A percentile compares a stretch with the other conserved stretches of the same genome.
These are phyloP conservation scores for Turnera subulata DNA, from an alignment of 345 rosid genomes.

Conservation along the genomic window DNA sequence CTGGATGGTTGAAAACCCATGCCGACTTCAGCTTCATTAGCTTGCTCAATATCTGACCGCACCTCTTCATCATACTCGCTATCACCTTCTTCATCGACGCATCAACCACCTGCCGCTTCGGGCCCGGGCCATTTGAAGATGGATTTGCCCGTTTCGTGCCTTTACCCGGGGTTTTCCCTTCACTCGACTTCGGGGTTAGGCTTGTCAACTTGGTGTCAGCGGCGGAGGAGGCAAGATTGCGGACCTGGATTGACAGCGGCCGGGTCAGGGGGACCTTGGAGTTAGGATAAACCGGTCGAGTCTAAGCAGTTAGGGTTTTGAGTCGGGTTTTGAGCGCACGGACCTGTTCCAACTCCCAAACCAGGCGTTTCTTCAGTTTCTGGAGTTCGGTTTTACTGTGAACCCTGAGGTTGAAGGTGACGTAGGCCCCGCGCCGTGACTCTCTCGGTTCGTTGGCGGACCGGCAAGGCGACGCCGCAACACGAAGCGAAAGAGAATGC, in stretches of 20 bases:
- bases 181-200: background rate
- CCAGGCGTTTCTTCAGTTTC: slow-evolving; percentile 35
- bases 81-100: background rate
- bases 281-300: slow-evolving; percentile 16
- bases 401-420: slow-evolving; percentile 23
- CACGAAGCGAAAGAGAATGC: too few species aligned
- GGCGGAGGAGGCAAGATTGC: background rate
- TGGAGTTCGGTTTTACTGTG: slow-evolving; percentile 28
- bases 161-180: slow-evolving; percentile 15
- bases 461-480: too few species aligned
- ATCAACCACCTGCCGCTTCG: slow-evolving; percentile 12
- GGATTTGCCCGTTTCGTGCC: slow-evolving; percentile 27
- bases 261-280: slow-evolving; percentile 8
- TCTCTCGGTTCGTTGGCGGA: background rate
- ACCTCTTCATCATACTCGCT: slow-evolving; percentile 27
- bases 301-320: slow-evolving; percentile 10
- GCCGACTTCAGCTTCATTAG: background rate
- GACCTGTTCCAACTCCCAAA: slow-evolving; percentile 39
- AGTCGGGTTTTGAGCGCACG: slow-evolving; percentile 29
- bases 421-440: slow-evolving; percentile 12
- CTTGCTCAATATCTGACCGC: slow-evolving; percentile 35
- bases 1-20: background rate
- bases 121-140: slow-evolving; percentile 2
- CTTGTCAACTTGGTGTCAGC: slow-evolving; percentile 4
- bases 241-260: slow-evolving; percentile 7